phyloP scores from a whole-genome alignment of 2,329 filamentous ascomycete genomes.

The Thelonectria discophora region DNA sequence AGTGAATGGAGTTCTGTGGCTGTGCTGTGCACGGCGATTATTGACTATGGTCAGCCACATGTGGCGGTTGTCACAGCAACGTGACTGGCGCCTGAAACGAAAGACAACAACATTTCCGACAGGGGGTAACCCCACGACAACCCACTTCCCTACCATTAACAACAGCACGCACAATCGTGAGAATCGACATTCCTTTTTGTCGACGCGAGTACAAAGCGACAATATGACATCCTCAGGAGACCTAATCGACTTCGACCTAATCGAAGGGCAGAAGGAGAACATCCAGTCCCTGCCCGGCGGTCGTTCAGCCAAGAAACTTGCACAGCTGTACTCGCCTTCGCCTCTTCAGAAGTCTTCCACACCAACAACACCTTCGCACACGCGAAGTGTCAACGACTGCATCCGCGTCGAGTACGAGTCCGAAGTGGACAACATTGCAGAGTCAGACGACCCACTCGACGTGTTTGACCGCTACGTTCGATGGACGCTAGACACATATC shows the following conservation, averaged over 20 bases:
- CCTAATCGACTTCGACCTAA: slow-evolving; percentile 83
- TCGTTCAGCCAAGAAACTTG: slow-evolving; percentile 88
- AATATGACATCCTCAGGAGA: slow-evolving; percentile 62
- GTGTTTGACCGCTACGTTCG: slow-evolving; percentile 96
- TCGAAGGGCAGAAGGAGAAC: slow-evolving; percentile 97
- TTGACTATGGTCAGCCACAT: slow-evolving; percentile 27
- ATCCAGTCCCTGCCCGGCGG: slow-evolving; percentile 91
- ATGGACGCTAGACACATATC: slow-evolving; percentile 96
- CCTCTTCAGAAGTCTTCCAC: slow-evolving; percentile 66
- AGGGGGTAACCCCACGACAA: slow-evolving; percentile 13
- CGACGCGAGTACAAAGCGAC: slow-evolving; percentile 36
- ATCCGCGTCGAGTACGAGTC: slow-evolving; percentile 86
- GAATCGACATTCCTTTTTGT: slow-evolving; percentile 20
- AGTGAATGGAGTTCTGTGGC: neutral
- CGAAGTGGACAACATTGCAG: slow-evolving; percentile 79
- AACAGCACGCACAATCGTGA: slow-evolving; percentile 20
- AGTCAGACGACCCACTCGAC: slow-evolving; percentile 94
- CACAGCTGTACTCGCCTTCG: slow-evolving; percentile 78
- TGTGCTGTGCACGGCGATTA: too few species aligned
- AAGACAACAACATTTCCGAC: slow-evolving; percentile 33
- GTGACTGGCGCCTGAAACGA: slow-evolving; percentile 2
- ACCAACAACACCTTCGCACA: slow-evolving; percentile 76
- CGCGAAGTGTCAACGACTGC: slow-evolving; percentile 78
- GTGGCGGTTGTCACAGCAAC: slow-evolving; percentile 43
- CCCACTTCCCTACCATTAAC: slow-evolving; percentile 22